Percentiles rank a stretch among this genome's conserved stretches.
Evolutionary conservation across 2,329 filamentous ascomycete species (phyloP).

Genomic region (Talaromyces sp.): DNA sequence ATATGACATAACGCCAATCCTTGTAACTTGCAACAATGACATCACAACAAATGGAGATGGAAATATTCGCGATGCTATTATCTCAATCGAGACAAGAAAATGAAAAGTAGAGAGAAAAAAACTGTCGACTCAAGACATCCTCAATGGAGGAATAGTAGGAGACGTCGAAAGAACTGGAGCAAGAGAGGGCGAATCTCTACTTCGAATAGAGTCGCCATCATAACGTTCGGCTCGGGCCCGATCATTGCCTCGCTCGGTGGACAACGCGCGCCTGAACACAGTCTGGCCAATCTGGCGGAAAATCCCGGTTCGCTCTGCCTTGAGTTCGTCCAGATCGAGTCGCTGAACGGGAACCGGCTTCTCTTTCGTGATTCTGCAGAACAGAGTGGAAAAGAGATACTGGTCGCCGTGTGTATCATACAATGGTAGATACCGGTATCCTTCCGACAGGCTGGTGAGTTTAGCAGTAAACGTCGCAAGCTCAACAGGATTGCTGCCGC

Average conservation of each 20-base stretch:
- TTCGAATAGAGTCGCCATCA: conserved; percentile 19
- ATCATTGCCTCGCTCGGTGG: conserved; percentile 30
- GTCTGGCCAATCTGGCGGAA: conserved; percentile 39
- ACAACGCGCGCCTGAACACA: conserved; percentile 39
- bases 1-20: conserved; percentile 15
- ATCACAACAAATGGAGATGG: conserved; percentile 1
- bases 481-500: conserved; percentile 56
- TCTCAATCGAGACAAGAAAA: not conserved
- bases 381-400: conserved; percentile 90
- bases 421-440: conserved; percentile 86
- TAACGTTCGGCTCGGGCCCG: conserved; percentile 19
- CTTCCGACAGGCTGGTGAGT: conserved; percentile 79
- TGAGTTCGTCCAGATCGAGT: conserved; percentile 33
- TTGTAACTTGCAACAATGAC: not conserved
- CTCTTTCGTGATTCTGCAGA: conserved; percentile 75
- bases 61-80: not conserved
- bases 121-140: not conserved
- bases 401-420: conserved; percentile 85
- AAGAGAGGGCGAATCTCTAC: conserved; percentile 29
- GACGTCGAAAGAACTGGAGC: conserved; percentile 31
- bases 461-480: conserved; percentile 91
- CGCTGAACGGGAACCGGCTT: conserved; percentile 41
- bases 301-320: conserved; percentile 36
- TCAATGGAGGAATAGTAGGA: conserved; percentile 25
- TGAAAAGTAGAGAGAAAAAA: not conserved